Percentiles rank a stretch among this genome's conserved stretches.
phyloP scores from a whole-genome alignment of 768 basidiomycete genomes.

The Filobasidium wieringae region DNA sequence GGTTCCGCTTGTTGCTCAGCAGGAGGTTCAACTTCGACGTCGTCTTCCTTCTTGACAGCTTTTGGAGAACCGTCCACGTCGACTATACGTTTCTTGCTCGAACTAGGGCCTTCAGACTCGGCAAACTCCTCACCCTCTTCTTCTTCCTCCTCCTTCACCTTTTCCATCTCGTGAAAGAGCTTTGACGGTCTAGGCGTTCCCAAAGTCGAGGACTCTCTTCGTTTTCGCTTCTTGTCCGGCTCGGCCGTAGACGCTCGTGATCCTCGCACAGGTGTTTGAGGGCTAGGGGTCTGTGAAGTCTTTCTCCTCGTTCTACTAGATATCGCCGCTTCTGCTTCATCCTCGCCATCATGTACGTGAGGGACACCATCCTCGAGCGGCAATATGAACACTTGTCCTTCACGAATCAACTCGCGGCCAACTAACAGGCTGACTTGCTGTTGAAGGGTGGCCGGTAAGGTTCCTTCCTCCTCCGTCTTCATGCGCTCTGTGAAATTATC shows the following conservation, averaged over 20 bases:
- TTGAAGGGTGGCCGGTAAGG: neutral
- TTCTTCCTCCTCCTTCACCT: neutral
- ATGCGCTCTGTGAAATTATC: conserved; percentile 2
- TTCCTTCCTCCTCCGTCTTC: conserved; percentile 5
- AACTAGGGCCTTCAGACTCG: neutral
- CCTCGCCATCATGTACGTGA: neutral
- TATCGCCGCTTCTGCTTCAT: neutral
- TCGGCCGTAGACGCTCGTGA: too few relatives aligned
- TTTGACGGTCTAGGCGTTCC: neutral
- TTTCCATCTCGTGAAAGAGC: neutral
- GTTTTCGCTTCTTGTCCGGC: neutral
- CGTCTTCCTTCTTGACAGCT: neutral
- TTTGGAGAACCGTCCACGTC: neutral
- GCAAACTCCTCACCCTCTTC: neutral
- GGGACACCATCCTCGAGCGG: conserved; percentile 4
- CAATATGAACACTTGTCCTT: conserved; percentile 8
- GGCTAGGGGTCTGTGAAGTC: conserved; percentile 1
- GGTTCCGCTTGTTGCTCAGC: too few relatives aligned
- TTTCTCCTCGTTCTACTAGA: neutral
- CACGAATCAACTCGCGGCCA: conserved; percentile 3
- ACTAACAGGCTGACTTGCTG: conserved; percentile 3
- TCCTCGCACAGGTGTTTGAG: neutral
- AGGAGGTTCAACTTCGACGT: neutral
- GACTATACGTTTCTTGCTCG: conserved; percentile 9
- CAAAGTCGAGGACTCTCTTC: neutral